Base-by-base conservation (phyloP, 352 stramenopile species). In the Globisporangium nagaii region DNA sequence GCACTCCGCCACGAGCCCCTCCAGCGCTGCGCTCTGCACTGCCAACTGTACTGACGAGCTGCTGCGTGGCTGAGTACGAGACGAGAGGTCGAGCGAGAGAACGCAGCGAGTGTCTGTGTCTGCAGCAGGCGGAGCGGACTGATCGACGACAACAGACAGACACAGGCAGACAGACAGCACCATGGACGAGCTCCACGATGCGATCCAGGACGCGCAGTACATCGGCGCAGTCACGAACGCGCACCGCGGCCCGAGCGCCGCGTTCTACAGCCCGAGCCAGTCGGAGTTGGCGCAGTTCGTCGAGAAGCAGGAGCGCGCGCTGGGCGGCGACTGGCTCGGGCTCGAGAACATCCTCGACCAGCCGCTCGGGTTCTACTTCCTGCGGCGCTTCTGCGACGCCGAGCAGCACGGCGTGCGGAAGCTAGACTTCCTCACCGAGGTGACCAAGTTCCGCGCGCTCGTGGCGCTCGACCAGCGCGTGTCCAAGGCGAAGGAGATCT, bases 151-250 rank as follows among this genome's bases (percentile, higher is more conserved):
- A 40, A 20, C 15, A n/a, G 20, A 40, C 13, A 51, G 19, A 20
- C 15, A 50, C 43, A 50, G 43, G 8, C 12, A 6, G 40, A 27
- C 6, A 11, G 40, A 1, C 8, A 42, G 22, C 3, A 70, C 57
- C 8, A 95, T 96, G 86, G 82, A 96, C 56, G 85, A 91, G 60
- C 73, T 96, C 25, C 84, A 95, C 50, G 86, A 96, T 70, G 84
- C 85, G 40, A 90, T 96, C 44, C 84, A 95, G 57, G 86, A 96
- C 54, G 84, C 85, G 48, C 79, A 93, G 62, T 96, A 96, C 59
- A 92, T 95, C 45, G 80, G 84, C 48, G 86, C 85, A 0, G 83
- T 96, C 53, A 85, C 65, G 15, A 90, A 94, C 44, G 63, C 73
- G 31, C 73, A 87, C 35, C 80, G 80, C 11, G 76, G 81, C 0